Evolutionary conservation across 331 rosid species (phyloP).

Genomic region (Cydonia oblonga): DNA sequence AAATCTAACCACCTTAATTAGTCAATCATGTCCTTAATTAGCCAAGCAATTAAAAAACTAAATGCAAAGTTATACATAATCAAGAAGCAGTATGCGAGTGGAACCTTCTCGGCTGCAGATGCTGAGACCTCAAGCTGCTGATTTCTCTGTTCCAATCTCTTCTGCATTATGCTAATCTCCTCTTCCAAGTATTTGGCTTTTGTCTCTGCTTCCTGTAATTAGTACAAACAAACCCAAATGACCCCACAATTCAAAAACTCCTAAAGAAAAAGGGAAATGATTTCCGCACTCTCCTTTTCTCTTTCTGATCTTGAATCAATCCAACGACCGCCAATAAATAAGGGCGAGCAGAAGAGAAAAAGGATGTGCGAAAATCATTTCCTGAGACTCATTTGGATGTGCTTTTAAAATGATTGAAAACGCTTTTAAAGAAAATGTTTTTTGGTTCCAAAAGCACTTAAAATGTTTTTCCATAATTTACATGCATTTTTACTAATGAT

Average conservation of each 20-base stretch:
- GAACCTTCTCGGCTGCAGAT: slow-evolving; percentile 62
- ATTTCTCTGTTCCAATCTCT: slow-evolving; percentile 55
- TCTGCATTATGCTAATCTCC: slow-evolving; percentile 54
- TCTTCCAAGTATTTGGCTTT: slow-evolving; percentile 73
- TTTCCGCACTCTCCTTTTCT: neutral
- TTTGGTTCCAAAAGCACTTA: no score
- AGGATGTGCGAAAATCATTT: neutral
- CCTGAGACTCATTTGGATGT: no score
- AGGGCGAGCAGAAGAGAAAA: neutral
- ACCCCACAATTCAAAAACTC: slow-evolving; percentile 32
- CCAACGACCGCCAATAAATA: neutral
- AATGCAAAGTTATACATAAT: neutral
- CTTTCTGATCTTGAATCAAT: neutral
- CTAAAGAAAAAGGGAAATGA: slow-evolving; percentile 19
- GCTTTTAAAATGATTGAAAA: no score
- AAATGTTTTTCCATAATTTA: no score
- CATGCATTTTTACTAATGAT: no score
- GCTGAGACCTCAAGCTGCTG: slow-evolving; percentile 63
- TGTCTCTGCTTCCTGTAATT: slow-evolving; percentile 64
- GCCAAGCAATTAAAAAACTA: neutral
- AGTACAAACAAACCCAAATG: slow-evolving; percentile 7
- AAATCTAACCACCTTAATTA: slow-evolving; percentile 2
- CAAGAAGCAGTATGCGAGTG: neutral
- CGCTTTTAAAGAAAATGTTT: no score
- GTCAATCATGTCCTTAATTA: neutral